Evolutionary conservation across 805 yeast genomes (phyloP), one percentile per base, ranked within the genome.

Genomic region (Zygoascus flipseniorum): DNA sequence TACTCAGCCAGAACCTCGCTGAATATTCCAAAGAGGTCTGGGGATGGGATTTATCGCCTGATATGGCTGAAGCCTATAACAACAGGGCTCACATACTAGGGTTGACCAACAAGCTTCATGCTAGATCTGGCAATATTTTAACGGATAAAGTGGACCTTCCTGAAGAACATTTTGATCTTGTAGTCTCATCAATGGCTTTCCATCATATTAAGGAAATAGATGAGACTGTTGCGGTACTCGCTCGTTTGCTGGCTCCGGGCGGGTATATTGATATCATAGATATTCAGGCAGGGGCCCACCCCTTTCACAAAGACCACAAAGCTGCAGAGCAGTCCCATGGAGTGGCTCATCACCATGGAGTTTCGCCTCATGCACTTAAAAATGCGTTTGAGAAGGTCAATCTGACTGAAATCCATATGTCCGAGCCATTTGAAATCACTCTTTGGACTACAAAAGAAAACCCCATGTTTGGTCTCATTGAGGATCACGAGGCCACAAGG

Each of bases 11-110:
- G 48, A 43, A 47, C 8, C 47, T 62, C 42, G 60, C 64, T 2
- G 55, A 56, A 3, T 49, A 59, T 35, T 51, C 56, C 19, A 50
- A 43, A 16, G 32, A 51, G 42, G 50, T 62, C 9, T 58, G 60
- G 4, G 66, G 66, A 2, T 54, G 59, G 11, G 66, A 62, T 49
- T 53, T 61, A 10, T 55, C 65, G 3, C 55, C 57, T 5, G 56
- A 50, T 11, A 57, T 60, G 62, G 58, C 62, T 19, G 56, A 52
- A 8, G 52, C 50, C 18, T 62, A 50, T 51, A 62, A 62, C 35
- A 37, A 43, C 11, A 58, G 53, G 16, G 59, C 58, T 9, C 11
- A 35, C 14, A 47, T 60, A 28, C 63, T 58, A 23, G 65, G 64
- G 1, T 35, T 59, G 19, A 49, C 45, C 10, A 48, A 56, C n/a